Evolutionary conservation across 352 stramenopile genomes (phyloP), one percentile per base, ranked within the genome.

Genomic region (Phytophthora quininea): DNA sequence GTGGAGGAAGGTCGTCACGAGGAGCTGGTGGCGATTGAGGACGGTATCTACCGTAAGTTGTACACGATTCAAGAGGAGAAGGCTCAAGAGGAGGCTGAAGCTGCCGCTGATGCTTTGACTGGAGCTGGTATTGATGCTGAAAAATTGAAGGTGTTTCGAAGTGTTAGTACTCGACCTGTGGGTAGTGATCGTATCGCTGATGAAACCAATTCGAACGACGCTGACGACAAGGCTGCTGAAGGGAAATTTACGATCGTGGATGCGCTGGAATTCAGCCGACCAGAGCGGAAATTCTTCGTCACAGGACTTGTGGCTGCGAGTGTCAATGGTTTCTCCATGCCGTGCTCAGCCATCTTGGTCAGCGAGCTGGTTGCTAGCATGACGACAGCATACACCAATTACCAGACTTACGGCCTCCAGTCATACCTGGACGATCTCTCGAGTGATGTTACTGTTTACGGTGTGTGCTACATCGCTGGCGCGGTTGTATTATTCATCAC

Each of bases 1-100:
- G 73, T 81, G 4, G 82, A 91, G 56, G 52, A 64, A 11, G 78
- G 78, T 4, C 65, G 54, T 1, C 77, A 79, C 40, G 66, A 77
- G 31, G 64, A 88, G 48, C 35, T 86, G n/a, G 54, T 82, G 45
- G 14, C 47, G 30, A 69, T 76, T 7, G 50, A 67, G 12, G 7
- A 71, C 12, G 67, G 62, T 1, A 43, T 72, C 8, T 75, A 72
- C 12, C 57, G 45, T 7, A 68, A 64, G 3, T 4, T 75, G 32
- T 75, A 68, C 42, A 51, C n/a, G 29, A 68, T 68, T 43, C 61
- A 68, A 27, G 50, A 68, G 19, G 40, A 60, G 47, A 69, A 53
- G 9, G 52, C 48, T 6, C 43, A 67, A 15, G 58, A 64, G 12
- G 67, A 74, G n/a, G 60, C 47, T 10, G 38, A 73, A 9, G 42